Conservation (phyloP, 495 filamentous ascomycete genomes). For the Aspergillus kassunensis region DNA sequence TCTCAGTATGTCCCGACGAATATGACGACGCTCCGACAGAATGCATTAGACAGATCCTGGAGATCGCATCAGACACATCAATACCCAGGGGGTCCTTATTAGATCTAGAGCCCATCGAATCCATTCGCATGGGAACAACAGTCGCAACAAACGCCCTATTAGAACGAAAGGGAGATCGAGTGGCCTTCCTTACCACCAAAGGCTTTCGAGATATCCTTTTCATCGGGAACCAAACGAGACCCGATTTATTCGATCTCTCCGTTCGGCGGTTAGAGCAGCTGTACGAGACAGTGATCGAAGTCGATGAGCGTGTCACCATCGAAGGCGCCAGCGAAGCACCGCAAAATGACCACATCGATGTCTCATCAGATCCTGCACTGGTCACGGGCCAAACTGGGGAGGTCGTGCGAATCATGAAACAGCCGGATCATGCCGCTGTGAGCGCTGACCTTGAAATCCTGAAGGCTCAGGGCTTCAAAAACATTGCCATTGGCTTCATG, state of each 20-base stretch:
- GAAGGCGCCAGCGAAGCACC: slow-evolving; percentile 50
- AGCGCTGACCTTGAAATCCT: slow-evolving; percentile 28
- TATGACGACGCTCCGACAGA: slow-evolving; percentile 76
- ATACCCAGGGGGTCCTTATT: slow-evolving; percentile 36
- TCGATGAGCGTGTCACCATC: slow-evolving; percentile 69
- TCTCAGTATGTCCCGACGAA: slow-evolving; percentile 74
- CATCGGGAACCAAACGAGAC: slow-evolving; percentile 76
- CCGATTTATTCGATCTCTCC: slow-evolving; percentile 70
- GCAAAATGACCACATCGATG: slow-evolving; percentile 43
- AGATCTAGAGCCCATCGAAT: slow-evolving; percentile 31
- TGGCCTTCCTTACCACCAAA: slow-evolving; percentile 79
- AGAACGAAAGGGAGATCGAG: slow-evolving; percentile 84
- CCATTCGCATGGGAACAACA: slow-evolving; percentile 72
- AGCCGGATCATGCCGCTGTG: slow-evolving; percentile 20
- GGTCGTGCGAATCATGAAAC: slow-evolving; percentile 35
- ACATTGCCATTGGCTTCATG: slow-evolving; percentile 40
- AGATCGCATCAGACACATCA: slow-evolving; percentile 47
- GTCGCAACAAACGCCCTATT: slow-evolving; percentile 81
- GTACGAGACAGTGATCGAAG: slow-evolving; percentile 64
- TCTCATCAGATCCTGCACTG: slow-evolving; percentile 28
- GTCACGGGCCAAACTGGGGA: slow-evolving; percentile 38
- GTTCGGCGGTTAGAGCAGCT: slow-evolving; percentile 69
- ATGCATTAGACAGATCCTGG: slow-evolving; percentile 76
- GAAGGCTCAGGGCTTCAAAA: slow-evolving; percentile 32
- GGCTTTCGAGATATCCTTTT: slow-evolving; percentile 85